These are phyloP conservation scores for Ambrosiella beaveri DNA, from an alignment of 2,329 filamentous ascomycete genomes.

Conservation along the genomic window DNA sequence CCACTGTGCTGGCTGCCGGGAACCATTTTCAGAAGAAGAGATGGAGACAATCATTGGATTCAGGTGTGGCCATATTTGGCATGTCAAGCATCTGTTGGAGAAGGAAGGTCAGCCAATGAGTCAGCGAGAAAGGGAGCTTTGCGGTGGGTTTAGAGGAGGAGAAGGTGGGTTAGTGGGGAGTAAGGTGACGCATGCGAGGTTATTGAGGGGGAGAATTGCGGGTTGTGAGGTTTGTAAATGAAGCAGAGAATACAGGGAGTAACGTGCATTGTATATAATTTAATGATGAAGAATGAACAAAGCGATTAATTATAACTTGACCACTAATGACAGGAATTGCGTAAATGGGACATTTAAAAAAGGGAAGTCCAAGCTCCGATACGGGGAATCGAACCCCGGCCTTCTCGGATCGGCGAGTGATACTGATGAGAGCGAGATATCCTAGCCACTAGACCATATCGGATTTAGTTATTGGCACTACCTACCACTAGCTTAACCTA, in stretches of 20 bases:
- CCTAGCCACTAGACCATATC: background rate
- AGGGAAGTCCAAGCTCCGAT: conserved; percentile 11
- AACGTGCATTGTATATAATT: background rate
- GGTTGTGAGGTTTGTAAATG: conserved; percentile 17
- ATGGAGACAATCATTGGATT: conserved; percentile 62
- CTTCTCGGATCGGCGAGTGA: conserved; percentile 10
- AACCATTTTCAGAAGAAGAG: conserved; percentile 42
- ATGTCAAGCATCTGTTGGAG: conserved; percentile 53
- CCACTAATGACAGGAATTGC: background rate
- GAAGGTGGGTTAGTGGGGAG: conserved; percentile 53
- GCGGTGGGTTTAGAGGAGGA: conserved; percentile 25
- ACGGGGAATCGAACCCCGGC: conserved; percentile 16
- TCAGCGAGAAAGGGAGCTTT: conserved; percentile 28
- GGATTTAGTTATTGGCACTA: background rate
- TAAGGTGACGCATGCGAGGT: conserved; percentile 72
- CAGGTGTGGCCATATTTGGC: conserved; percentile 67
- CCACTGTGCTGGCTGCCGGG: conserved; percentile 41
- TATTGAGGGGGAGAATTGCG: conserved; percentile 53
- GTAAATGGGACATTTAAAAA: background rate
- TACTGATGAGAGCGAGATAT: background rate
- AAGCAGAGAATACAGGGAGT: background rate
- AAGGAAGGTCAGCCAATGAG: conserved; percentile 28
- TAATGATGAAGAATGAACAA: background rate
- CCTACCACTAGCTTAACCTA: background rate
- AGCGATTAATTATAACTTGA: background rate